Percentiles rank a stretch among this genome's conserved stretches.
phyloP scores from a whole-genome alignment of 192 early-diverging fungal species.

The Chytriomyces confervae region DNA sequence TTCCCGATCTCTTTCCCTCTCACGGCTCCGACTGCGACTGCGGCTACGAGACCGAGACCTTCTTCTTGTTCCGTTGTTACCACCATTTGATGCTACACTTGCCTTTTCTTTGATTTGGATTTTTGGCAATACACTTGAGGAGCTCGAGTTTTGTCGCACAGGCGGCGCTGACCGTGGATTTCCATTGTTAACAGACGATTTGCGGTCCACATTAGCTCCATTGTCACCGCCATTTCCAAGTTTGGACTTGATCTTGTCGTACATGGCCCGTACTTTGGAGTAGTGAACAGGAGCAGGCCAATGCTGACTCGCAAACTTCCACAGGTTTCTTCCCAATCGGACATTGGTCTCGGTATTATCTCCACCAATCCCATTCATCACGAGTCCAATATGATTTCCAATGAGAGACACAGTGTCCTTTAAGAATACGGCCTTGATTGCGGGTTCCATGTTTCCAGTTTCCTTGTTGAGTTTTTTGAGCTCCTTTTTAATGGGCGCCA shows the following conservation, averaged over 20 bases:
- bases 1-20: conserved; percentile 22
- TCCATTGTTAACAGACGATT: neutral
- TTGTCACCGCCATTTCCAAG: neutral
- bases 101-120: conserved; percentile 10
- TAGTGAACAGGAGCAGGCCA: conserved; percentile 68
- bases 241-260: conserved; percentile 46
- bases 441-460: conserved; percentile 32
- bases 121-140: neutral
- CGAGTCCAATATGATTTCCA: conserved; percentile 60
- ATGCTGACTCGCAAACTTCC: conserved; percentile 71
- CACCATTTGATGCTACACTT: neutral
- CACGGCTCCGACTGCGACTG: conserved; percentile 25
- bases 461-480: conserved; percentile 61
- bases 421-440: conserved; percentile 52
- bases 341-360: conserved; percentile 36
- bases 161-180: neutral
- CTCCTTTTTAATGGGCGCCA: conserved; percentile 69
- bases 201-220: neutral
- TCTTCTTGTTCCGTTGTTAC: neutral
- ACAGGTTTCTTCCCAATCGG: conserved; percentile 62
- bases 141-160: neutral
- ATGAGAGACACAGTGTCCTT: conserved; percentile 59
- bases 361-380: conserved; percentile 22
- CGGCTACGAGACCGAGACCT: conserved; percentile 8
- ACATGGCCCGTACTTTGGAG: conserved; percentile 59